phyloP scores from a whole-genome alignment of 257 asterid species.

The Phtheirospermum japonicum region DNA sequence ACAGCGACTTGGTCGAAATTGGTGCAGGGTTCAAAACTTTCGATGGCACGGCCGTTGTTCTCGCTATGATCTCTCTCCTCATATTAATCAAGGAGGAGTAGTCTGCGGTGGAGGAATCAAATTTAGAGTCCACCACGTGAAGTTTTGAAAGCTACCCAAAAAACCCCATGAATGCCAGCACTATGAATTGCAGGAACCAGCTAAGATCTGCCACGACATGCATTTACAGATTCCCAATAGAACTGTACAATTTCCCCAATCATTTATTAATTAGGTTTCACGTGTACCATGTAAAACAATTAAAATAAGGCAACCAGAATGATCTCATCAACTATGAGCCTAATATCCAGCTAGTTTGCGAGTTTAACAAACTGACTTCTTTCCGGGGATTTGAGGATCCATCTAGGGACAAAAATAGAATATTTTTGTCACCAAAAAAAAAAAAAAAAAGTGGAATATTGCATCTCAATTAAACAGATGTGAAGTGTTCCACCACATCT shows the following conservation, averaged over 20 bases:
- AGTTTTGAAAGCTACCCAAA: conserved; percentile 54
- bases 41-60: conserved; percentile 35
- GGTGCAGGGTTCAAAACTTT: conserved; percentile 49
- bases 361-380: too few relatives aligned
- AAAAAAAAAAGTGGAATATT: too few relatives aligned
- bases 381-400: too few relatives aligned
- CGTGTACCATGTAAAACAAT: too few relatives aligned
- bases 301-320: too few relatives aligned
- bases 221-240: conserved; percentile 45
- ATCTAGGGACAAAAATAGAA: too few relatives aligned
- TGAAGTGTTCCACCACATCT: too few relatives aligned
- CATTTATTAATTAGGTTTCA: conserved; percentile 26
- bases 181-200: conserved; percentile 64
- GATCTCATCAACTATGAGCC: too few relatives aligned
- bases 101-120: conserved; percentile 48
- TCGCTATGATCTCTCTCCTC: conserved; percentile 34
- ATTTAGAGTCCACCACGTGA: conserved; percentile 69
- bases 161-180: conserved; percentile 39
- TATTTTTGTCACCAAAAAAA: too few relatives aligned
- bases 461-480: too few relatives aligned
- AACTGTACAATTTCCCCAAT: conserved; percentile 8
- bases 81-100: conserved; percentile 30
- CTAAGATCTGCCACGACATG: conserved; percentile 86
- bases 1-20: too few relatives aligned
- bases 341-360: too few relatives aligned